These are phyloP conservation scores for Diaporthe velutina DNA, from an alignment of 2,329 filamentous ascomycete genomes.

Conservation along the genomic window DNA sequence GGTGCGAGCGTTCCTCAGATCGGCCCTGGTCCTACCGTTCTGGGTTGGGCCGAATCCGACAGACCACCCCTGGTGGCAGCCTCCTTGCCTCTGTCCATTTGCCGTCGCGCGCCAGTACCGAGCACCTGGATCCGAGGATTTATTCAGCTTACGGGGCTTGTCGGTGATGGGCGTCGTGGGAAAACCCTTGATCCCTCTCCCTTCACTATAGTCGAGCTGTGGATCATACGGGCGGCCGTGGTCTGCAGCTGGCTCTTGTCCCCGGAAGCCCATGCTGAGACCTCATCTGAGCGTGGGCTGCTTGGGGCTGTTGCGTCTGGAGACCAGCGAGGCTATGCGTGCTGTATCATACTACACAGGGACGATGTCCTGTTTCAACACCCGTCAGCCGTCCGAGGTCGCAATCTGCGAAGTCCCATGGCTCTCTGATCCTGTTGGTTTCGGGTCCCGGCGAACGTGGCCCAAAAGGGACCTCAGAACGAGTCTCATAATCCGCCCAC, in stretches of 20 bases:
- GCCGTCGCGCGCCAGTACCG: slow-evolving; percentile 23
- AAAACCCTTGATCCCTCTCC: slow-evolving; percentile 24
- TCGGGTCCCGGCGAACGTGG: slow-evolving; percentile 31
- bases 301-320: slow-evolving; percentile 22
- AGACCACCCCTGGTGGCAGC: slow-evolving; percentile 23
- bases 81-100: slow-evolving; percentile 10
- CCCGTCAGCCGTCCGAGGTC: slow-evolving; percentile 31
- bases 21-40: slow-evolving; percentile 12
- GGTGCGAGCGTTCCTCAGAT: slow-evolving; percentile 15
- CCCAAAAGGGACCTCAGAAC: slow-evolving; percentile 30
- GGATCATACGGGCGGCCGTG: slow-evolving; percentile 18
- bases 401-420: slow-evolving; percentile 35
- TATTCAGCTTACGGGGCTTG: slow-evolving; percentile 28
- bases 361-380: slow-evolving; percentile 21
- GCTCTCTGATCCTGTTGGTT: slow-evolving; percentile 36
- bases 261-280: slow-evolving; percentile 21
- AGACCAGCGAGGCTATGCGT: slow-evolving; percentile 34
- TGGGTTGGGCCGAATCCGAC: slow-evolving; percentile 1
- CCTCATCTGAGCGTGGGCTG: slow-evolving; percentile 29
- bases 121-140: slow-evolving; percentile 35
- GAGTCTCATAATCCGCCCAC: slow-evolving; percentile 6
- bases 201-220: not conserved
- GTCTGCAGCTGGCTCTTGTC: slow-evolving; percentile 25
- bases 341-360: slow-evolving; percentile 15
- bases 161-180: slow-evolving; percentile 1